Evolutionary conservation across 176 grass and related monocot species (phyloP).

Genomic region (Miscanthus lutarioriparius): DNA sequence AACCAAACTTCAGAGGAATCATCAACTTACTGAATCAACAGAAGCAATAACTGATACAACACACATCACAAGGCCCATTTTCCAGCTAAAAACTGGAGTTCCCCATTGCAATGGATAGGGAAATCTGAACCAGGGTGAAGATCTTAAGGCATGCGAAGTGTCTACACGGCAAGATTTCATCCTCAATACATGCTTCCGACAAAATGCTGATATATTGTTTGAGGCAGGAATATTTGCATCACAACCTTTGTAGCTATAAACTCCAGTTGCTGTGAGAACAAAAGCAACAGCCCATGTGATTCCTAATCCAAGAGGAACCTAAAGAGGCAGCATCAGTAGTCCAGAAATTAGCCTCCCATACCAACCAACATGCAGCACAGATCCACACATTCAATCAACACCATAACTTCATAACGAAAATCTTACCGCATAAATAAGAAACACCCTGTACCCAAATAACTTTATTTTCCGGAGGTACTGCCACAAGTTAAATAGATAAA

Average conservation of each 20-base stretch:
- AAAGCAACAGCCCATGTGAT: slow-evolving; percentile 95
- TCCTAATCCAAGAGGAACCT: slow-evolving; percentile 90
- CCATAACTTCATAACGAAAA: not conserved
- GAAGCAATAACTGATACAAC: slow-evolving; percentile 81
- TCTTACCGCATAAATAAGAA: slow-evolving; percentile 92
- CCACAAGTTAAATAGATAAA: slow-evolving; percentile 36
- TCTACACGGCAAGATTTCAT: slow-evolving; percentile 90
- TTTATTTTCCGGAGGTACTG: slow-evolving; percentile 99
- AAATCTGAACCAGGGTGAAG: slow-evolving; percentile 96
- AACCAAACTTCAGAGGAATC: slow-evolving; percentile 25
- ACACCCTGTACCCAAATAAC: slow-evolving; percentile 83
- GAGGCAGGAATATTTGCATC: slow-evolving; percentile 80
- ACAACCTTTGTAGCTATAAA: slow-evolving; percentile 88
- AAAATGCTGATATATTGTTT: slow-evolving; percentile 84
- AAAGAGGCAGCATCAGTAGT: slow-evolving; percentile 29
- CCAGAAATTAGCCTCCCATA: slow-evolving; percentile 31
- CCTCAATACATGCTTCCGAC: slow-evolving; percentile 77
- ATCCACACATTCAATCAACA: slow-evolving; percentile 13
- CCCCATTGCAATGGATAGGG: slow-evolving; percentile 98
- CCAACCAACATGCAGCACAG: slow-evolving; percentile 16
- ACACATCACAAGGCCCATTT: slow-evolving; percentile 96
- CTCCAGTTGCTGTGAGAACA: slow-evolving; percentile 76
- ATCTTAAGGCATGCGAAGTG: slow-evolving; percentile 76
- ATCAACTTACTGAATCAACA: slow-evolving; percentile 86
- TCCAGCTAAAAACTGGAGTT: slow-evolving; percentile 90